Percentiles rank a stretch among this genome's conserved stretches.
Evolutionary conservation across 441 rosid genomes (phyloP).

Genomic region (Brassica balearica): DNA sequence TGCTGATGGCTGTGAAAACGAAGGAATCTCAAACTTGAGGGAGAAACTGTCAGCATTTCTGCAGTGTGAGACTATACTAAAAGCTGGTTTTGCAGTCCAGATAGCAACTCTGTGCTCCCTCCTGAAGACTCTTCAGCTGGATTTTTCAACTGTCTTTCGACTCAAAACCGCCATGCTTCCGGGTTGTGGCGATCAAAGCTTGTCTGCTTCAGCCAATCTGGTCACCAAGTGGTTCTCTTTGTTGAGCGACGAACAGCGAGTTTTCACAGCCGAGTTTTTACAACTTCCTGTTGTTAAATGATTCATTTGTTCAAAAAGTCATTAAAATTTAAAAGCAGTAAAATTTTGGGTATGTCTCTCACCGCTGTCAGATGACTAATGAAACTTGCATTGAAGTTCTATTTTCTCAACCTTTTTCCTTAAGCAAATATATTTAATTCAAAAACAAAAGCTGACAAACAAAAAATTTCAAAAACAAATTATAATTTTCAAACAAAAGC

Average conservation of each 20-base stretch:
- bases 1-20: slow-evolving; percentile 61
- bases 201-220: slow-evolving; percentile 41
- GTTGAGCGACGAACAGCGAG: slow-evolving; percentile 57
- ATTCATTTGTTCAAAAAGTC: slow-evolving; percentile 7
- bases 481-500: background rate
- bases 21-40: slow-evolving; percentile 59
- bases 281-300: slow-evolving; percentile 23
- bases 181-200: slow-evolving; percentile 30
- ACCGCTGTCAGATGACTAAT: too few species aligned
- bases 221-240: slow-evolving; percentile 65
- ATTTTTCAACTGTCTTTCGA: slow-evolving; percentile 44
- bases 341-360: slow-evolving; percentile 10
- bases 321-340: slow-evolving; percentile 16
- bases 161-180: slow-evolving; percentile 39
- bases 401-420: too few species aligned
- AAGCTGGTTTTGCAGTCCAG: slow-evolving; percentile 64
- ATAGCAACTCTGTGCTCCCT: slow-evolving; percentile 58
- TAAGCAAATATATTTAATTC: too few species aligned
- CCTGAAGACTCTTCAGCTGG: slow-evolving; percentile 52
- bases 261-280: slow-evolving; percentile 36
- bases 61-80: slow-evolving; percentile 42
- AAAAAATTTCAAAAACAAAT: too few species aligned
- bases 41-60: slow-evolving; percentile 55
- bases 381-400: too few species aligned
- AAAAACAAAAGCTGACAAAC: too few species aligned